Base-by-base conservation (phyloP, 2,329 filamentous ascomycete species). In the Emericellopsis atlantica region DNA sequence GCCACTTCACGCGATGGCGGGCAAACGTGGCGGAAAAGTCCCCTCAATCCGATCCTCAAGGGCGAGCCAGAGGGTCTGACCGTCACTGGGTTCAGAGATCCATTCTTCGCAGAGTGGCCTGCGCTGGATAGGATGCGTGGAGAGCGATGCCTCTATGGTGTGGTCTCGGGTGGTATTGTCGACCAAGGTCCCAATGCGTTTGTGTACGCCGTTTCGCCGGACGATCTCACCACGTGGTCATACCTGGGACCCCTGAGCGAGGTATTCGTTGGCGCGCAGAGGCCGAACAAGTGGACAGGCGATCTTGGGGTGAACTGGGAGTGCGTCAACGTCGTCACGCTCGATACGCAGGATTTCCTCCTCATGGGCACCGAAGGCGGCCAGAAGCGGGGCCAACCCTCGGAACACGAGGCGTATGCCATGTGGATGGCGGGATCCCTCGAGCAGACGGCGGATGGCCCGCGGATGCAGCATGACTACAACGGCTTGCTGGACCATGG, bases 281-380 rank as follows among this genome's bases (percentile, higher is more conserved):
- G 44, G 1, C 45, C 48, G 0, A 64, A 65, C 0, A 52, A 56
- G 37, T 73, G 70, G 68, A 64, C 61, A 0, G 66, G 69, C 3
- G 66, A 72, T 36, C 56, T 69, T 10, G 70, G 69, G 0, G 54
- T 63, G 9, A 74, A 74, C 40, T 72, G 68, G 67, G 69, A 73
- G 45, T 65, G 66, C 9, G 62, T 59, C 18, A 71, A 68, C 46
- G 60, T 71, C 36, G 52, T 65, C 46, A 65, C 61, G 0, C 51
- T 72, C 14, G 43, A 54, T 8, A 16, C 24, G 21, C 32, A 31
- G 11, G 24, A 67, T 26, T 66, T 72, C 39, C 45, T 70, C 18
- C 53, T 70, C 1, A 60, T 67, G 48, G 65, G 68, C 1, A 56
- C 62, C 0, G 69, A 73, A 46, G 68, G 68, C 23, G 57, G 40